Evolutionary conservation across 163 green algal genomes (phyloP).

Genomic region (Smithsoniella earleae): DNA sequence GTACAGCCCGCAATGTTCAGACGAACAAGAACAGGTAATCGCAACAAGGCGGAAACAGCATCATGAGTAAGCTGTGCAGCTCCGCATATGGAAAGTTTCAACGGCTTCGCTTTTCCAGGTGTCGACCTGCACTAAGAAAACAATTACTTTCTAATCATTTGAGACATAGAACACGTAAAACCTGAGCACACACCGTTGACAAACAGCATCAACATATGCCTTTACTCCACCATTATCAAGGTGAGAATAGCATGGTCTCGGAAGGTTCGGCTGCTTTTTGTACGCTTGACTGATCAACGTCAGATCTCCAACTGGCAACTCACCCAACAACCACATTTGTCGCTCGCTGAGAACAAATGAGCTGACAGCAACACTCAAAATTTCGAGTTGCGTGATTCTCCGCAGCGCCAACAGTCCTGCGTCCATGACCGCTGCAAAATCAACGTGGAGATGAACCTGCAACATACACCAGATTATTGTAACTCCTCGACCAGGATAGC

Average conservation of each 20-base stretch:
- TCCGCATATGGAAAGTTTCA: constrained; percentile 55
- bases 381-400: not conserved
- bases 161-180: too few relatives aligned
- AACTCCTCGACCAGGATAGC: too few relatives aligned
- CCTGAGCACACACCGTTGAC: constrained; percentile 26
- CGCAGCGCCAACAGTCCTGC: constrained; percentile 17
- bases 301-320: constrained; percentile 51
- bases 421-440: constrained; percentile 2
- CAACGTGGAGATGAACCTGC: constrained; percentile 20
- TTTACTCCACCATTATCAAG: constrained; percentile 62
- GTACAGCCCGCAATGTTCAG: constrained; percentile 58
- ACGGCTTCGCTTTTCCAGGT: constrained; percentile 1
- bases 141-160: too few relatives aligned
- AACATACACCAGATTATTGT: constrained; percentile 1
- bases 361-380: constrained; percentile 16
- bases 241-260: constrained; percentile 50
- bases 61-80: constrained; percentile 58
- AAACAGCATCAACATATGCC: constrained; percentile 59
- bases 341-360: constrained; percentile 14
- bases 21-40: constrained; percentile 57
- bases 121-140: constrained; percentile 18
- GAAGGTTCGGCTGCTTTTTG: constrained; percentile 49
- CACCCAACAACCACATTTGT: constrained; percentile 35
- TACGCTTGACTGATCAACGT: constrained; percentile 53
- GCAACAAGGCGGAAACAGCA: constrained; percentile 56